Evolutionary conservation across 179 eudicot species (phyloP), one percentile per base, ranked within the genome.

Genomic region (Heliamphora pulchella): DNA sequence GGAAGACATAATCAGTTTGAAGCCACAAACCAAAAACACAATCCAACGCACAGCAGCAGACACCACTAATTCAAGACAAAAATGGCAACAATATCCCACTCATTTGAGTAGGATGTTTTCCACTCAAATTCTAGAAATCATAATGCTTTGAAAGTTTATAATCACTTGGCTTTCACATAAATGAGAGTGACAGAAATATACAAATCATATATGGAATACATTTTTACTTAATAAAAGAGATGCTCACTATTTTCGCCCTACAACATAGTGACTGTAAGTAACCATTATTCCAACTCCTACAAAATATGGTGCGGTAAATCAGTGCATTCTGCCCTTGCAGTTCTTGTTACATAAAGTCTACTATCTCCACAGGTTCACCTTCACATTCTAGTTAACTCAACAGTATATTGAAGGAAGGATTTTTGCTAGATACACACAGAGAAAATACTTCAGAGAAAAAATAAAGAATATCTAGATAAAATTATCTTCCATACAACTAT

Each of bases 1-100:
- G 46, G 22, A 77, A 41, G 57, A 70, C 47, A 80, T 1, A 53
- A 61, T 73, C 10, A 83, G 76, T 68, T 44, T 48, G 9, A 68
- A 77, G 78, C 53, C 17, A 71, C 9, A 61, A 67, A 67, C 11
- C 67, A 75, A 75, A 57, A 76, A 31, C 47, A 50, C 7, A 51
- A 65, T 31, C 61, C 11, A 78, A 66, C 48, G 39, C 73, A 78
- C 50, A 22, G 48, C 46, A 51, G 73, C 68, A 53, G 41, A 54
- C 54, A 31, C 39, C 53, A n/a, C 63, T 7, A 53, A 53, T 17
- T 53, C 17, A 7, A 17, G 6, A 76, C 7, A 69, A 43, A 8
- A 67, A 39, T 48, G 11, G 20, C 64, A 48, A 65, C 22, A 51
- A 51, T 8, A 9, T 17, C 9, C 20, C 47, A 47, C 15, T 17